Percentiles rank a stretch among this genome's conserved stretches.
phyloP scores from a whole-genome alignment of 306 rosid species.

The Medicago lupulina region DNA sequence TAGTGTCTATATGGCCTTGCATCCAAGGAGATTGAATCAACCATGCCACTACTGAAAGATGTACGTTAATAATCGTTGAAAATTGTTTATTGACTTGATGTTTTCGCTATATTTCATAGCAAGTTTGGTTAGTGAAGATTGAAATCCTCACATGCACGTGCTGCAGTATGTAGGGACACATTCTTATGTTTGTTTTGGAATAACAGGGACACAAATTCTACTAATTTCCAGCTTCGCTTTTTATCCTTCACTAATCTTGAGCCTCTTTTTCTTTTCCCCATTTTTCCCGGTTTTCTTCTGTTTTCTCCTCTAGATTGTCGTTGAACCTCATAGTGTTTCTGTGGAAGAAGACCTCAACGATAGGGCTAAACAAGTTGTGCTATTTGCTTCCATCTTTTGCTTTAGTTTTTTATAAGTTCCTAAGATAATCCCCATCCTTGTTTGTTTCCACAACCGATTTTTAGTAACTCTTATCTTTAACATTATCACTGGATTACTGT shows the following conservation, averaged over 20 bases:
- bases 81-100: conserved; percentile 15
- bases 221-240: neutral
- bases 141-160: conserved; percentile 8
- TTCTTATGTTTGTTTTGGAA: too few species aligned
- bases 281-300: neutral
- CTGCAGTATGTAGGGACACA: neutral
- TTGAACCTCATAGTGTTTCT: conserved; percentile 78
- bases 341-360: conserved; percentile 79
- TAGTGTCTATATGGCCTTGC: conserved; percentile 64
- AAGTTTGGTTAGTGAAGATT: conserved; percentile 21
- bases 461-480: conserved; percentile 33
- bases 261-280: neutral
- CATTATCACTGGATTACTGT: conserved; percentile 1
- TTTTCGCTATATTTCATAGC: conserved; percentile 3
- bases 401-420: neutral
- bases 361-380: conserved; percentile 86
- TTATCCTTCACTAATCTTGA: conserved; percentile 21
- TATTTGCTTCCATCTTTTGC: conserved; percentile 36
- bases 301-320: conserved; percentile 53
- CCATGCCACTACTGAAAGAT: conserved; percentile 76
- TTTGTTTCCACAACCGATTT: conserved; percentile 16
- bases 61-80: conserved; percentile 53
- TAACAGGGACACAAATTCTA: neutral
- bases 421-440: neutral
- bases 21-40: conserved; percentile 75